Evolutionary conservation across 352 stramenopile species (phyloP).

Genomic region (Phytophthora citricola): DNA sequence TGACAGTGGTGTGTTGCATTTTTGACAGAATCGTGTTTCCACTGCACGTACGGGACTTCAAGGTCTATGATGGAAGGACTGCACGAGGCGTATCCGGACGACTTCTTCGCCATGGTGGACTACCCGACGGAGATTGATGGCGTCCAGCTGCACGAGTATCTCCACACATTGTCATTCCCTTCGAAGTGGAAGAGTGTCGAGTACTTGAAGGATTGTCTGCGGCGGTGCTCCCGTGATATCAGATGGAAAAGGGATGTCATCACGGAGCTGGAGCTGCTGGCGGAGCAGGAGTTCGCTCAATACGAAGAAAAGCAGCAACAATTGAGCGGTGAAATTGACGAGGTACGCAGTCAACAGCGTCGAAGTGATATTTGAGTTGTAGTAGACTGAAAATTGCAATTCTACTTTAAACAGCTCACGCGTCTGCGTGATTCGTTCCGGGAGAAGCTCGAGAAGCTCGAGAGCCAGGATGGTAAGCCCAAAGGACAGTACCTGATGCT

Average conservation of each 20-base stretch:
- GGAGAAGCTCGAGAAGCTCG: constrained; percentile 52
- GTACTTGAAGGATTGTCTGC: constrained; percentile 81
- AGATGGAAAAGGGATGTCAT: constrained; percentile 83
- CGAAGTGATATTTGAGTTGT: not conserved
- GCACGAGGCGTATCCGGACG: constrained; percentile 54
- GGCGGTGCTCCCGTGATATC: constrained; percentile 76
- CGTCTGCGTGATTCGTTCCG: constrained; percentile 75
- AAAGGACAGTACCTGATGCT: constrained; percentile 60
- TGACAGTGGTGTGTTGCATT: constrained; percentile 6
- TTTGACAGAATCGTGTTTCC: constrained; percentile 62
- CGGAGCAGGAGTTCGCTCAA: constrained; percentile 62
- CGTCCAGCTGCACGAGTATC: constrained; percentile 69
- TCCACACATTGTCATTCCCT: constrained; percentile 56
- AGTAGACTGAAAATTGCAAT: not conserved
- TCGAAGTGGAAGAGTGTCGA: constrained; percentile 86
- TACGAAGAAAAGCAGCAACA: constrained; percentile 53
- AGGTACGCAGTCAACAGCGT: constrained; percentile 30
- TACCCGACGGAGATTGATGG: constrained; percentile 74
- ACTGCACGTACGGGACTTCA: constrained; percentile 70
- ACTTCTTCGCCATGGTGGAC: constrained; percentile 75
- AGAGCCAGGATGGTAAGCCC: constrained; percentile 26
- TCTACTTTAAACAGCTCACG: constrained; percentile 43
- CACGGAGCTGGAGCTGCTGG: constrained; percentile 73
- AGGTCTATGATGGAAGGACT: constrained; percentile 57
- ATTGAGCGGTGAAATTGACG: constrained; percentile 81